Conservation (phyloP, 768 basidiomycete genomes). For the Trichaptum fuscoviolaceum region DNA sequence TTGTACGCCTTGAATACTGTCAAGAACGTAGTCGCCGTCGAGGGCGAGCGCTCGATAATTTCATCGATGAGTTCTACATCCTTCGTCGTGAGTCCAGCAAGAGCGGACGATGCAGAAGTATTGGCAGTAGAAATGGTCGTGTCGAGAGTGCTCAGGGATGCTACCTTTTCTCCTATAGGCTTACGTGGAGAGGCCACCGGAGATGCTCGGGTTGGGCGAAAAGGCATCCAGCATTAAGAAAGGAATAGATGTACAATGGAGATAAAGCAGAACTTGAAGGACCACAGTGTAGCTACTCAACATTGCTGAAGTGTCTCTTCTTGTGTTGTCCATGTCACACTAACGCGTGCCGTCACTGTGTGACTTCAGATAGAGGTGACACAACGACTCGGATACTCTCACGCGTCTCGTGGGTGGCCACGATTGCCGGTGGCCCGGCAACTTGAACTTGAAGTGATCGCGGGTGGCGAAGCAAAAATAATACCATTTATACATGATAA, state of each 20-base stretch:
- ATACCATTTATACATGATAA: not conserved
- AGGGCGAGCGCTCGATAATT: conserved; percentile 63
- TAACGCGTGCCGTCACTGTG: not conserved
- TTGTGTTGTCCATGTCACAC: not conserved
- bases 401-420: too few relatives aligned
- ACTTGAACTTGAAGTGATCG: too few relatives aligned
- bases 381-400: too few relatives aligned
- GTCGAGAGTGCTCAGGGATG: not conserved
- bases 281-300: not conserved
- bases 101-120: not conserved
- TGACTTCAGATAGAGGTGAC: too few relatives aligned
- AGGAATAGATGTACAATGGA: not conserved
- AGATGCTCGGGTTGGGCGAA: conserved; percentile 1
- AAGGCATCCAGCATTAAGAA: not conserved
- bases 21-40: conserved; percentile 68
- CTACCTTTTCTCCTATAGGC: not conserved
- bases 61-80: conserved; percentile 73
- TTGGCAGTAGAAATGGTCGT: not conserved
- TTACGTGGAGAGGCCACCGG: not conserved
- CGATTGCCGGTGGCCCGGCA: too few relatives aligned
- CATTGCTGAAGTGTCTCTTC: not conserved
- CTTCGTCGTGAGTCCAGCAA: conserved; percentile 32
- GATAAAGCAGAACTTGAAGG: not conserved
- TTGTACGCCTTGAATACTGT: conserved; percentile 84
- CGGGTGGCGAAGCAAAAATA: too few relatives aligned